phyloP scores from a whole-genome alignment of 2,329 filamentous ascomycete genomes.

The Scleromitrula shiraiana region DNA sequence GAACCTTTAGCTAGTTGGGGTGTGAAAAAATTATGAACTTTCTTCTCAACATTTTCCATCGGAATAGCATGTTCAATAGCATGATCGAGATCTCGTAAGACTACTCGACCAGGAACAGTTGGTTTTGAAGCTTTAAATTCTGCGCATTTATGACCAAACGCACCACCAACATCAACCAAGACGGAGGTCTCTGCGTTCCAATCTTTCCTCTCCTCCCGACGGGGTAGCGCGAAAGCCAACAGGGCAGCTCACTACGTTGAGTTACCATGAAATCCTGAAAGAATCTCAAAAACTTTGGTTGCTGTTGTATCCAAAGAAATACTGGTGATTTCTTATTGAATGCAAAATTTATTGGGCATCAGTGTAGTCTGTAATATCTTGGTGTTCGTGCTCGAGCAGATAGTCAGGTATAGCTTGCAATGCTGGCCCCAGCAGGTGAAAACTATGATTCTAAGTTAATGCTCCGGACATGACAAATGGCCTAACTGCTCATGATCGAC shows the following conservation, averaged over 20 bases:
- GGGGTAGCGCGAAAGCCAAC: background rate
- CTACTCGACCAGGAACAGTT: slow-evolving; percentile 28
- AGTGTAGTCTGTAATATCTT: background rate
- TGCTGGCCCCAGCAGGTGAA: background rate
- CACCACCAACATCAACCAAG: slow-evolving; percentile 36
- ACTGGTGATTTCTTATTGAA: background rate
- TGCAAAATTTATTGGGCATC: background rate
- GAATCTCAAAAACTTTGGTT: background rate
- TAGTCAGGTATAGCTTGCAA: slow-evolving; percentile 1
- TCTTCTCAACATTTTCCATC: slow-evolving; percentile 27
- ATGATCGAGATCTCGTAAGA: slow-evolving; percentile 35
- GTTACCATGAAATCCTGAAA: background rate
- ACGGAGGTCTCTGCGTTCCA: slow-evolving; percentile 13
- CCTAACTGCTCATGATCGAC: too few relatives aligned
- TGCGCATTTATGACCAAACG: slow-evolving; percentile 32
- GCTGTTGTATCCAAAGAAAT: background rate
- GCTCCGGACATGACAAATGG: too few relatives aligned
- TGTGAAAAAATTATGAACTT: slow-evolving; percentile 25
- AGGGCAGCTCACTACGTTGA: background rate
- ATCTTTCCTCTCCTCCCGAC: background rate
- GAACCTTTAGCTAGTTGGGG: too few relatives aligned
- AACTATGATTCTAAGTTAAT: background rate
- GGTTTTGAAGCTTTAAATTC: slow-evolving; percentile 29
- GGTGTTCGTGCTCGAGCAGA: background rate
- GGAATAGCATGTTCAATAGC: slow-evolving; percentile 21